Conservation (phyloP, 1,284 basidiomycete species). For the Megacollybia platyphylla region DNA sequence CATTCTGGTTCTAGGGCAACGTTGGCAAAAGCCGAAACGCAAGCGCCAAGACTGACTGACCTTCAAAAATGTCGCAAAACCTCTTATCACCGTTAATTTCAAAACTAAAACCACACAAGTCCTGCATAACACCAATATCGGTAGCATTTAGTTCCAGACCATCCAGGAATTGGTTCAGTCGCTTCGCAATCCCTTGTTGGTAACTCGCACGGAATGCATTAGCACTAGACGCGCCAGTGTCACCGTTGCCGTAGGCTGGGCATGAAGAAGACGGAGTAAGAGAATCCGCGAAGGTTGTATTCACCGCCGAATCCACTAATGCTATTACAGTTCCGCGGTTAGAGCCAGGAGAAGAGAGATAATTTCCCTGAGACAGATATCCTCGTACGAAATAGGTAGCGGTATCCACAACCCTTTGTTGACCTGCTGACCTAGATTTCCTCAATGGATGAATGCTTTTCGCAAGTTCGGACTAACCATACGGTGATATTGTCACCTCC, state of each 20-base stretch:
- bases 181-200: conserved; percentile 15
- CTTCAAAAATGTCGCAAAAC: conserved; percentile 23
- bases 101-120: conserved; percentile 26
- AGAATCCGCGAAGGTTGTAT: conserved; percentile 27
- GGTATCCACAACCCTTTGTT: conserved; percentile 28
- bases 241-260: conserved; percentile 18
- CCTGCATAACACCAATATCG: conserved; percentile 28
- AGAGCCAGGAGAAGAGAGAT: conserved; percentile 13
- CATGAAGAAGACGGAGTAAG: conserved; percentile 25
- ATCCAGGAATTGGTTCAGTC: conserved; percentile 22
- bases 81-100: conserved; percentile 23
- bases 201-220: conserved; percentile 18
- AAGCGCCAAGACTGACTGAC: conserved; percentile 8
- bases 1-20: conserved; percentile 37
- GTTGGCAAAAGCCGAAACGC: conserved; percentile 14
- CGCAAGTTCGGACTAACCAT: conserved; percentile 17
- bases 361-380: conserved; percentile 28
- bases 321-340: conserved; percentile 22
- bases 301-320: conserved; percentile 24
- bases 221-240: conserved; percentile 14
- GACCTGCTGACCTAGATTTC: conserved; percentile 20
- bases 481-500: conserved; percentile 27
- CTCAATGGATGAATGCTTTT: neutral
- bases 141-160: conserved; percentile 18
- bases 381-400: conserved; percentile 24